These are phyloP conservation scores for Kwoniella bestiolae DNA, from an alignment of 768 basidiomycete genomes.

Conservation along the genomic window DNA sequence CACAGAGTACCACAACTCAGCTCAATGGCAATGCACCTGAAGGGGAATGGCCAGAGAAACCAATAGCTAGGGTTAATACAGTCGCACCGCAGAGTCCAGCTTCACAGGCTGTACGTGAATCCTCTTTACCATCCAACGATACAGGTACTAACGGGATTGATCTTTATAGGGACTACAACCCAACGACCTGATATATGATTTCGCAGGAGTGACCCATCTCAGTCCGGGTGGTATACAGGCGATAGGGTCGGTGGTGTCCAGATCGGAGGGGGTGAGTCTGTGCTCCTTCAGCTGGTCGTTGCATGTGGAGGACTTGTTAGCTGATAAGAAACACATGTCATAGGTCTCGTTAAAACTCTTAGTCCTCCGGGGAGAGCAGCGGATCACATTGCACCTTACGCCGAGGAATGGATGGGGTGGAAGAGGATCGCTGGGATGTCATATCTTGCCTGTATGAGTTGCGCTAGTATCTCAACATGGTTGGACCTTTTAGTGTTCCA, in stretches of 20 bases:
- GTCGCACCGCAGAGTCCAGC: conserved; percentile 84
- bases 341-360: conserved; percentile 31
- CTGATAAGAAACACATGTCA: not conserved
- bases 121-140: too few species aligned
- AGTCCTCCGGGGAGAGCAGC: conserved; percentile 24
- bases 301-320: too few species aligned
- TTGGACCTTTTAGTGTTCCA: too few species aligned
- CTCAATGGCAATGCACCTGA: conserved; percentile 45
- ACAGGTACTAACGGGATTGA: too few species aligned
- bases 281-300: not conserved
- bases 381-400: conserved; percentile 64
- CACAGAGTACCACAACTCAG: conserved; percentile 30
- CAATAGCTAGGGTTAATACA: conserved; percentile 78
- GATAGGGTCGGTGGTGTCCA: conserved; percentile 73
- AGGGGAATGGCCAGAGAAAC: conserved; percentile 27
- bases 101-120: conserved; percentile 70
- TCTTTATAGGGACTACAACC: conserved; percentile 27
- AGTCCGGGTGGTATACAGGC: conserved; percentile 73
- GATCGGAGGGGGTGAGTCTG: conserved; percentile 74
- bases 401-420: conserved; percentile 85
- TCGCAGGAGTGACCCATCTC: conserved; percentile 65
- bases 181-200: conserved; percentile 37
- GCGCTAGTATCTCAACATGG: too few species aligned
- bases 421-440: conserved; percentile 75
- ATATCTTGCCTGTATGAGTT: conserved; percentile 41